phyloP scores from a whole-genome alignment of 176 grass and related monocot species.

The Phoenix dactylifera region DNA sequence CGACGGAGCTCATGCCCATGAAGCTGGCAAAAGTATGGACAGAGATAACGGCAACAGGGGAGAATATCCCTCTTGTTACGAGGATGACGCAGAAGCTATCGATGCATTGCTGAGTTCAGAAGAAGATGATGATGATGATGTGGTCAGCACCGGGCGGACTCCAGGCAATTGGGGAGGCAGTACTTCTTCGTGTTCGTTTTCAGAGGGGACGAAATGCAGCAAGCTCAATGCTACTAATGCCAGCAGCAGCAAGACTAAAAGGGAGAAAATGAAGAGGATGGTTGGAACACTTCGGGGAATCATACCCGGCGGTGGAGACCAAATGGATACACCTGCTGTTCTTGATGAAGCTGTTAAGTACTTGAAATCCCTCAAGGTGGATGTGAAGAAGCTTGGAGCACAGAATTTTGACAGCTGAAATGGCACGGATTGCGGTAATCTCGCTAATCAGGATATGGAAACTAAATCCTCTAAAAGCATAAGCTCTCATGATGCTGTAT shows the following conservation, averaged over 20 bases:
- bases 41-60: conserved; percentile 15
- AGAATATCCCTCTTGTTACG: conserved; percentile 31
- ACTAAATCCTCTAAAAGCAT: too few species aligned
- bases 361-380: conserved; percentile 67
- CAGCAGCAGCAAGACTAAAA: conserved; percentile 17
- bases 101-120: conserved; percentile 57
- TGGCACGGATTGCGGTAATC: too few species aligned
- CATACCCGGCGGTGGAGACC: conserved; percentile 57
- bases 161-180: conserved; percentile 21
- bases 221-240: conserved; percentile 17
- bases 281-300: conserved; percentile 43
- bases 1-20: conserved; percentile 17
- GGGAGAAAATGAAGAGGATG: conserved; percentile 38
- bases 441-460: too few species aligned
- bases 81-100: conserved; percentile 70
- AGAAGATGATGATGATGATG: conserved; percentile 44
- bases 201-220: not conserved
- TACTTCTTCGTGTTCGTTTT: conserved; percentile 22
- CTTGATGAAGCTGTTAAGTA: conserved; percentile 65
- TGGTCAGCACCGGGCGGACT: conserved; percentile 58
- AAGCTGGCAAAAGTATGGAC: conserved; percentile 13
- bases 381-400: conserved; percentile 54
- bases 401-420: conserved; percentile 2
- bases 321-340: conserved; percentile 46
- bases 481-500: too few species aligned